Conservation (phyloP, 306 rosid species). For the Cicer bijugum region DNA sequence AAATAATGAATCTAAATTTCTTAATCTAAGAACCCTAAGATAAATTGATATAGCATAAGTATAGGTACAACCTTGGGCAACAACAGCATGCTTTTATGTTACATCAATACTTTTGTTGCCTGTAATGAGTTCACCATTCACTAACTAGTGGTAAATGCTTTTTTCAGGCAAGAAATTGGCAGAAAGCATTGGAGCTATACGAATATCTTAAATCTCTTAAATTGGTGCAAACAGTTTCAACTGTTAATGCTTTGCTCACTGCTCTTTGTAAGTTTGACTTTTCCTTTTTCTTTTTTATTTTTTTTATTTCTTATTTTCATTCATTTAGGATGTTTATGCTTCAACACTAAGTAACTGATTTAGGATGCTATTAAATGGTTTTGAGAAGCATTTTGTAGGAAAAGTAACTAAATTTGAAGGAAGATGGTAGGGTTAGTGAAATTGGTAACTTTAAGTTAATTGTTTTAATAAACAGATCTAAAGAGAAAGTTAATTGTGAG, state of each 20-base stretch:
- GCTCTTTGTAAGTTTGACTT: constrained; percentile 77
- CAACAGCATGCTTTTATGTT: constrained; percentile 10
- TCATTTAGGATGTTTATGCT: constrained; percentile 28
- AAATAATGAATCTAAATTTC: constrained; percentile 24
- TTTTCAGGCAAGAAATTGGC: constrained; percentile 87
- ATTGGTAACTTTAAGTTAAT: constrained; percentile 17
- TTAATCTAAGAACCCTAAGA: constrained; percentile 33
- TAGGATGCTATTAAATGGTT: constrained; percentile 22
- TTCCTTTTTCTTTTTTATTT: constrained; percentile 17
- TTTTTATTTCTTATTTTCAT: constrained; percentile 24
- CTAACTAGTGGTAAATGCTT: constrained; percentile 45
- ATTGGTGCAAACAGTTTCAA: constrained; percentile 68
- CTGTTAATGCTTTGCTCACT: constrained; percentile 89
- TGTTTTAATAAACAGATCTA: constrained; percentile 29
- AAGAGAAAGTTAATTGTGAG: constrained; percentile 24
- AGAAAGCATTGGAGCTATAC: constrained; percentile 79
- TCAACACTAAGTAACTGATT: constrained; percentile 34
- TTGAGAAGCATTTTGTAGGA: constrained; percentile 11
- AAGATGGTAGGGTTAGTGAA: constrained; percentile 20
- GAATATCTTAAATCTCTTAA: constrained; percentile 74
- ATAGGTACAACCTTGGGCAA: constrained; percentile 32
- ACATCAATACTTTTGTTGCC: constrained; percentile 23
- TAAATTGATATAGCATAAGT: constrained; percentile 24
- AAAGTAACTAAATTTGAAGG: constrained; percentile 31
- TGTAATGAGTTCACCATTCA: constrained; percentile 42